A percentile compares a stretch with the other conserved stretches of the same genome.
phyloP scores from a whole-genome alignment of 2,329 filamentous ascomycete species.

The Sclerotinia subarctica region DNA sequence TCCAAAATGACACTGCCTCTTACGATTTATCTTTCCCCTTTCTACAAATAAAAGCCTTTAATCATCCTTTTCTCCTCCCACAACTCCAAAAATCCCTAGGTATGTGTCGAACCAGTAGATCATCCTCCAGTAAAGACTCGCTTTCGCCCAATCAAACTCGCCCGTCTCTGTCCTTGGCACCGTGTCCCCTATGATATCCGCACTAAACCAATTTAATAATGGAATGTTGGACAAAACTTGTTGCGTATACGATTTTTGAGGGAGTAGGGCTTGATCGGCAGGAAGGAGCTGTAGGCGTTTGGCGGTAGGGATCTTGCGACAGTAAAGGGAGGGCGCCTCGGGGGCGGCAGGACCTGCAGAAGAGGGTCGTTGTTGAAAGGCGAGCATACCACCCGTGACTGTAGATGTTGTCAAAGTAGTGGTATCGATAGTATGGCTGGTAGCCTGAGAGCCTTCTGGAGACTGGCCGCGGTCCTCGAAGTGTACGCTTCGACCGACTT shows the following conservation, averaged over 20 bases:
- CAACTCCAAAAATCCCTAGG: constrained; percentile 57
- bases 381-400: constrained; percentile 24
- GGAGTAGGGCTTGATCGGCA: constrained; percentile 67
- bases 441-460: constrained; percentile 35
- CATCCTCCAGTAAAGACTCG: constrained; percentile 65
- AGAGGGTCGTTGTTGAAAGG: constrained; percentile 40
- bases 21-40: not conserved
- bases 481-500: constrained; percentile 31
- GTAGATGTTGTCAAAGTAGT: constrained; percentile 45
- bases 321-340: constrained; percentile 43
- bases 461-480: constrained; percentile 27
- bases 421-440: constrained; percentile 58
- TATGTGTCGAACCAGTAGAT: constrained; percentile 61
- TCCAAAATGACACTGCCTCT: not conserved
- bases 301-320: constrained; percentile 63
- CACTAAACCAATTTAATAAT: constrained; percentile 69
- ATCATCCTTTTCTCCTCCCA: constrained; percentile 41
- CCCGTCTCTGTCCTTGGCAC: constrained; percentile 71
- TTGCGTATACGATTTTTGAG: constrained; percentile 63
- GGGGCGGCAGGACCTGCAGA: constrained; percentile 35
- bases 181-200: constrained; percentile 68
- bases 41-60: constrained; percentile 10
- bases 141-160: constrained; percentile 71
- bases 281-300: constrained; percentile 63
- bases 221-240: constrained; percentile 64